Conservation (phyloP, 2,329 filamentous ascomycete genomes). For the Triangularia verruculosa region DNA sequence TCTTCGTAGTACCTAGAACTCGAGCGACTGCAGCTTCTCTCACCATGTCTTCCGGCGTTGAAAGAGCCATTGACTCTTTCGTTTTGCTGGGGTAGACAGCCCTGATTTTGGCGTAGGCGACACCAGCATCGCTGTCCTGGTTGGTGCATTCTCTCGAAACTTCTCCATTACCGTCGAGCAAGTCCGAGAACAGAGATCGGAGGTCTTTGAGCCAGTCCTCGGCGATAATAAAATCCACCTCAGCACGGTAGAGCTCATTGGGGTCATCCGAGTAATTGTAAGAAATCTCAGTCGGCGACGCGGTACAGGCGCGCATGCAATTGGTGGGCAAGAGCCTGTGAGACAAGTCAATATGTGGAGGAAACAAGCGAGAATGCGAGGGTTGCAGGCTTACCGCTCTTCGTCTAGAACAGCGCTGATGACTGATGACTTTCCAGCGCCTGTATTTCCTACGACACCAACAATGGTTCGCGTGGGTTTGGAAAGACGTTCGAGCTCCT, state of each 20-base stretch:
- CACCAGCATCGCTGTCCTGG: slow-evolving; percentile 40
- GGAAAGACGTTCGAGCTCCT: slow-evolving; percentile 13
- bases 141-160: slow-evolving; percentile 31
- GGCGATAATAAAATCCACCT: slow-evolving; percentile 54
- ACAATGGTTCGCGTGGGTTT: slow-evolving; percentile 41
- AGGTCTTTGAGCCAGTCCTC: slow-evolving; percentile 55
- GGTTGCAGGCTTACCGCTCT: slow-evolving; percentile 45
- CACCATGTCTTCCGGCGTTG: slow-evolving; percentile 42
- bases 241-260: slow-evolving; percentile 38
- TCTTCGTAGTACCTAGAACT: slow-evolving; percentile 47
- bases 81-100: slow-evolving; percentile 39
- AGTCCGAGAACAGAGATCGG: slow-evolving; percentile 45
- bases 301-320: slow-evolving; percentile 60
- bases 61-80: slow-evolving; percentile 41
- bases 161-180: slow-evolving; percentile 42
- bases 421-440: slow-evolving; percentile 58
- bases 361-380: not conserved
- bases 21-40: slow-evolving; percentile 37
- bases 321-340: slow-evolving; percentile 36
- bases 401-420: slow-evolving; percentile 63
- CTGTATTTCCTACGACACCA: slow-evolving; percentile 59
- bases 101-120: slow-evolving; percentile 43
- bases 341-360: not conserved
- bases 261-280: slow-evolving; percentile 47
- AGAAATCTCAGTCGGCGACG: slow-evolving; percentile 57